Conservation (phyloP, 768 basidiomycete species). For the Boletus rubescentipes region DNA sequence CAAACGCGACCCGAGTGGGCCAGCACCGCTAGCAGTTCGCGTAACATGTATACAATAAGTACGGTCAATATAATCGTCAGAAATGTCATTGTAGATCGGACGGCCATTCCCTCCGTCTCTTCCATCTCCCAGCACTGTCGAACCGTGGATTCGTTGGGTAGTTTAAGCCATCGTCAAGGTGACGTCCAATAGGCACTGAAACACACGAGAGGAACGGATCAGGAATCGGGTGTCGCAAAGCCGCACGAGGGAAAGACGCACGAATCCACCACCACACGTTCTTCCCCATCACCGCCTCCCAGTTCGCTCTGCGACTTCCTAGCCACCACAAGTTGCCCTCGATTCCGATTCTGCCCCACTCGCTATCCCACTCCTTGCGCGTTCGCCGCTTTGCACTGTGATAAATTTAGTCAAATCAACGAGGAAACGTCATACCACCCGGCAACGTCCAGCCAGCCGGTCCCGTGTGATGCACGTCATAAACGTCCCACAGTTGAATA, state of each 20-base stretch:
- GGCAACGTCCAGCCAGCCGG: background rate
- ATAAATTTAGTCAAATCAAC: background rate
- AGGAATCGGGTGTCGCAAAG: background rate
- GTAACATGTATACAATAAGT: background rate
- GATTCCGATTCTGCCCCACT: conserved; percentile 73
- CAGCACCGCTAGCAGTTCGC: background rate
- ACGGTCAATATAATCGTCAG: background rate
- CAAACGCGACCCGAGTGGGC: background rate
- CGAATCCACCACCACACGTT: conserved; percentile 72
- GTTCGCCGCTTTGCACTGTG: conserved; percentile 52
- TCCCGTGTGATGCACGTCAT: background rate
- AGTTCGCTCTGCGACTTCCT: conserved; percentile 59
- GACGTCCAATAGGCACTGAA: conserved; percentile 52
- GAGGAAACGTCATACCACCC: background rate
- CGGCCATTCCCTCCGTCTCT: conserved; percentile 70
- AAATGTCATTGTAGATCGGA: conserved; percentile 50
- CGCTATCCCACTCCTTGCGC: conserved; percentile 60
- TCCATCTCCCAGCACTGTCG: conserved; percentile 65
- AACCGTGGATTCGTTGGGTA: conserved; percentile 76
- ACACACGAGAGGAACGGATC: conserved; percentile 6
- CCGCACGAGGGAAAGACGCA: conserved; percentile 42
- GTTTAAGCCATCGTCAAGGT: conserved; percentile 54
- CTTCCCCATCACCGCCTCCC: conserved; percentile 82
- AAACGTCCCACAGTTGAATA: background rate
- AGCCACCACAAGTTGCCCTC: conserved; percentile 91